Base-by-base conservation (phyloP, 2,329 filamentous ascomycete genomes). In the Colletotrichum higginsianum region DNA sequence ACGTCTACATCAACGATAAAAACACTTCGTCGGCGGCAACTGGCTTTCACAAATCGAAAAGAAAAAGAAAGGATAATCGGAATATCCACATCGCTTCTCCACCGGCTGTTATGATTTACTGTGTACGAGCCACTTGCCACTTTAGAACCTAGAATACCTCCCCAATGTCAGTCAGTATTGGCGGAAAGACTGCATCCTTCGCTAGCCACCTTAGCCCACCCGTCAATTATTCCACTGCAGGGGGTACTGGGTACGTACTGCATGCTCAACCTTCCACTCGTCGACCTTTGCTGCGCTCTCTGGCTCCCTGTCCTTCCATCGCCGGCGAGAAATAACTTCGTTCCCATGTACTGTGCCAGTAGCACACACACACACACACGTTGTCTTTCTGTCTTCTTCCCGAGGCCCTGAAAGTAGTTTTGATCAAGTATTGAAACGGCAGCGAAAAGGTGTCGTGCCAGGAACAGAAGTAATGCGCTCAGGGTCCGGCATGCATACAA, bases 181-280 rank as follows among this genome's bases (percentile, higher is more conserved):
- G 68, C 52, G 62, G 64, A 67, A 35, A 67, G 52, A 64, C 42
- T 40, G 62, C 60, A 71, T 56, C 40, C 63, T 64, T 49, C 66
- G 26, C 65, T 65, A 64, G 71, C 53, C 40, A 73, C 69, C 65
- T 72, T 73, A 72, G 72, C 72, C 44, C 69, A 61, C 69, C 72
- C 65, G 69, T 66, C 72, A 60, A 72, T 26, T 35, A 26, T 52
- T 26, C 21, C 50, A 35, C 58, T 73, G 68, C 60, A 72, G 72
- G 49, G 71, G 49, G 71, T 55, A 73, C 55, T 47, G 35, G 49
- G 56, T 67, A 67, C 49, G 62, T 50, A 44, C 26, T 30, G 30
- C 60, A 26, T 49, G 38, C 26, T 40, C 44, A 50, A 49, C n/a
- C 13, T 23, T 35, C 38, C 44, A 18, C 44, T 18, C n/a, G 30